Evolutionary conservation across 2,329 filamentous ascomycete species (phyloP).

Genomic region (Teratosphaeria destructans): DNA sequence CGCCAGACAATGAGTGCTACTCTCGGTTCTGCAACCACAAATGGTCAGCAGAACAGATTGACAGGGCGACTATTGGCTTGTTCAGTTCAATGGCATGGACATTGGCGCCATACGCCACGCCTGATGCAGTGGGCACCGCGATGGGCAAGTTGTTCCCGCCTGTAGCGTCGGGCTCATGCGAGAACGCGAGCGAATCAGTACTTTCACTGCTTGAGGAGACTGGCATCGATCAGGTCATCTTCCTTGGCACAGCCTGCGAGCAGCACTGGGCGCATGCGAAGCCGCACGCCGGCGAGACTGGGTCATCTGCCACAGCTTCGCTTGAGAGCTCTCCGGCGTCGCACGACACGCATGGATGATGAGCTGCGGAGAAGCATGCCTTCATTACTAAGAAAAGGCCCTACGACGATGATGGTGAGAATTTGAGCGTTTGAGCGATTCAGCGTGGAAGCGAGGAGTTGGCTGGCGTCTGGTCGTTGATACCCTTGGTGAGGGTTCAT

Average conservation of each 20-base stretch:
- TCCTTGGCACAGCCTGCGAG: background rate
- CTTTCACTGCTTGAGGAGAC: background rate
- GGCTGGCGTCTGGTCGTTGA: background rate
- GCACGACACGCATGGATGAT: background rate
- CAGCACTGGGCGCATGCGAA: background rate
- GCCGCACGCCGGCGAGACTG: background rate
- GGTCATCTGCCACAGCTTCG: background rate
- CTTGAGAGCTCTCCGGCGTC: background rate
- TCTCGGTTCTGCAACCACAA: conserved; percentile 7
- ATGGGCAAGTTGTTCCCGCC: background rate
- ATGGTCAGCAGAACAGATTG: conserved; percentile 9
- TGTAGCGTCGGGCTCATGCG: background rate
- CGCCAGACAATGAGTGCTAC: conserved; percentile 11
- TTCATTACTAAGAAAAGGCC: background rate
- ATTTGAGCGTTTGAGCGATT: background rate
- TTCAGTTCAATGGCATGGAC: background rate
- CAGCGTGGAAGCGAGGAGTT: background rate
- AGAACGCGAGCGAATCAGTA: background rate
- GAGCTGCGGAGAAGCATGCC: background rate
- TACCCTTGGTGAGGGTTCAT: background rate
- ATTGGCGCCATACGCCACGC: background rate
- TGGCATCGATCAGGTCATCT: background rate
- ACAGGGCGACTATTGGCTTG: background rate
- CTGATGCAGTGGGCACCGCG: background rate
- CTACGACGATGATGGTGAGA: background rate